A percentile compares a stretch with the other conserved stretches of the same genome.
phyloP scores from a whole-genome alignment of 2,329 filamentous ascomycete genomes.

The Aureobasidium sp. region DNA sequence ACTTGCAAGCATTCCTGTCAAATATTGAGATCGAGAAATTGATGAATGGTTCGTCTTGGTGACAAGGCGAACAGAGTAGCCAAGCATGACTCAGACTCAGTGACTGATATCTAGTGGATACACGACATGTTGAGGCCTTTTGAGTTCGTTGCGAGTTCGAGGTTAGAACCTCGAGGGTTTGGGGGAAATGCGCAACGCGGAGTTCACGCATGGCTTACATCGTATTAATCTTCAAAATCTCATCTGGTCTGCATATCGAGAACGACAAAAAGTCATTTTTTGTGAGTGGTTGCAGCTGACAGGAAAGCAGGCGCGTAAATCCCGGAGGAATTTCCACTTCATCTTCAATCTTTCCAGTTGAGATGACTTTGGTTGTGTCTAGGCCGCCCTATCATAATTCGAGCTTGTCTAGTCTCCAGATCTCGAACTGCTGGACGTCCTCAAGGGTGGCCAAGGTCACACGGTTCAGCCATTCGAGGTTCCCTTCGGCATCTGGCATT shows the following conservation, averaged over 20 bases:
- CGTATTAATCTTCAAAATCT: not conserved
- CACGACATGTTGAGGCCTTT: not conserved
- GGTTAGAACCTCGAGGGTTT: not conserved
- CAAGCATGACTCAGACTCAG: not conserved
- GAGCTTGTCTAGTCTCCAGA: constrained; percentile 39
- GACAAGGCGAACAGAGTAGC: not conserved
- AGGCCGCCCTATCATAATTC: constrained; percentile 17
- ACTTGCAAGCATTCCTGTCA: not conserved
- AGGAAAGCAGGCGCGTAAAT: too few species aligned
- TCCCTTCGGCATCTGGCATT: constrained; percentile 22
- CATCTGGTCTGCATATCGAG: not conserved
- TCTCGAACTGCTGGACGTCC: constrained; percentile 36
- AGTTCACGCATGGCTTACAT: not conserved
- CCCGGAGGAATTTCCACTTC: too few species aligned
- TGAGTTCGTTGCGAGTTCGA: not conserved
- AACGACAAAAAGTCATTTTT: too few species aligned
- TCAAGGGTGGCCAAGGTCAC: constrained; percentile 30
- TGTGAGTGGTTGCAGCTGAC: too few species aligned
- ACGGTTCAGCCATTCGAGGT: constrained; percentile 21
- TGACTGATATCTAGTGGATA: not conserved
- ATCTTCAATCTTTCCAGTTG: too few species aligned
- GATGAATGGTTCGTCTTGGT: not conserved
- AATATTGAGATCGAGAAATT: not conserved
- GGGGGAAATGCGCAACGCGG: too few species aligned
- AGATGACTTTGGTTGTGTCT: not conserved